Base-by-base conservation (phyloP, 371 early-diverging fungal genomes). In the Mortierella sp. region DNA sequence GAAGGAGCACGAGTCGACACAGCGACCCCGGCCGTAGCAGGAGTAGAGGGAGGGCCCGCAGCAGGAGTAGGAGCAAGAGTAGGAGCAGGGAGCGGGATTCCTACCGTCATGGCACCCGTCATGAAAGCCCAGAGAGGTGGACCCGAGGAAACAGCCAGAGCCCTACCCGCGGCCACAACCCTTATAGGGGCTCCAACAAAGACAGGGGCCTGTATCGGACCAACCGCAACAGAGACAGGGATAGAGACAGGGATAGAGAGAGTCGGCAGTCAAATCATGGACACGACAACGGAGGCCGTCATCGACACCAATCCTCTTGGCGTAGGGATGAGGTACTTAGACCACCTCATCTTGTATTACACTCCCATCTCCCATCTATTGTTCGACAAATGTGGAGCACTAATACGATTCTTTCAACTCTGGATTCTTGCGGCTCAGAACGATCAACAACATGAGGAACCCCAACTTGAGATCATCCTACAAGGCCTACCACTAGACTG, bases 401-500 rank as follows among this genome's bases (percentile, higher is more conserved):
- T n/a, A n/a, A n/a, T n/a, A n/a, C n/a, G n/a, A n/a, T n/a, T n/a
- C n/a, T n/a, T n/a, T n/a, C n/a, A n/a, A n/a, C n/a, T n/a, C n/a
- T n/a, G n/a, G n/a, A n/a, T 16, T 24, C 24, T 5, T 22, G 25
- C 22, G 52, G 25, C 37, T 9, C 46, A 67, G 60, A 55, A 63
- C 24, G 63, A 63, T 25, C 7, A 19, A 5, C 12, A 34, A 7
- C 63, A 58, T 21, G 57, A 48, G 9, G 63, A 63, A 14, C 64
- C 74, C 3, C 67, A 74, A 28, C 40, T 67, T 1, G 74, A 74
- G 28, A 39, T 67, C 21, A 67, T 74, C 10, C 13, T 74, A 6
- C 67, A 67, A 28, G 68, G 68, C 1, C 14, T 74, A 25, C 74
- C 74, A 16, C n/a, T 25, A 19, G 40, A 54, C 27, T 60, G 60